Evolutionary conservation across 164 flowering plant genomes (phyloP).

Genomic region (Aristolochia californica): DNA sequence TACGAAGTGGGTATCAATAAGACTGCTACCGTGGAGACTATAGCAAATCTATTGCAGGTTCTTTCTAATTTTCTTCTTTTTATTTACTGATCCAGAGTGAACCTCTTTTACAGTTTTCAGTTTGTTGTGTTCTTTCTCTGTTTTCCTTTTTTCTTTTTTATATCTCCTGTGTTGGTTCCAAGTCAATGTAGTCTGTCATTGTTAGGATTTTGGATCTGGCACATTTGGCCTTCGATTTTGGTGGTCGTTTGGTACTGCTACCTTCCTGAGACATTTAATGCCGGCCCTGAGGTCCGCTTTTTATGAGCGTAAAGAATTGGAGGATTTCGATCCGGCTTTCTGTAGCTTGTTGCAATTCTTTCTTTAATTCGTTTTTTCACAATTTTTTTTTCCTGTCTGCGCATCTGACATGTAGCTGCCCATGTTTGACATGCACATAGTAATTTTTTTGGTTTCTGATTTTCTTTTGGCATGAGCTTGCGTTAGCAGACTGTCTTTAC

Average conservation of each 20-base stretch:
- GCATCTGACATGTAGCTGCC: no score
- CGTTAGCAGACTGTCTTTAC: no score
- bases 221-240: background rate
- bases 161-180: background rate
- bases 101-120: background rate
- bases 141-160: background rate
- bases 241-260: background rate
- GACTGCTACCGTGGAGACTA: slow-evolving; percentile 92
- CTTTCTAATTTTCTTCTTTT: background rate
- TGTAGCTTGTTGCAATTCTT: no score
- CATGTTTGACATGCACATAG: no score
- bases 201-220: background rate
- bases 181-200: background rate
- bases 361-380: no score
- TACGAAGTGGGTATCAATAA: slow-evolving; percentile 92
- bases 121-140: background rate
- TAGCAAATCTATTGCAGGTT: slow-evolving; percentile 95
- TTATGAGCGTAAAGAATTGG: no score
- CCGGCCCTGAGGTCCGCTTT: no score
- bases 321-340: no score
- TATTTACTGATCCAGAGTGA: background rate
- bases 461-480: no score
- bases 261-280: background rate
- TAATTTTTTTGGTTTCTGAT: no score
- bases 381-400: no score